Base-by-base conservation (phyloP, 1,284 basidiomycete species). In the Rhizopogon hawkerae region DNA sequence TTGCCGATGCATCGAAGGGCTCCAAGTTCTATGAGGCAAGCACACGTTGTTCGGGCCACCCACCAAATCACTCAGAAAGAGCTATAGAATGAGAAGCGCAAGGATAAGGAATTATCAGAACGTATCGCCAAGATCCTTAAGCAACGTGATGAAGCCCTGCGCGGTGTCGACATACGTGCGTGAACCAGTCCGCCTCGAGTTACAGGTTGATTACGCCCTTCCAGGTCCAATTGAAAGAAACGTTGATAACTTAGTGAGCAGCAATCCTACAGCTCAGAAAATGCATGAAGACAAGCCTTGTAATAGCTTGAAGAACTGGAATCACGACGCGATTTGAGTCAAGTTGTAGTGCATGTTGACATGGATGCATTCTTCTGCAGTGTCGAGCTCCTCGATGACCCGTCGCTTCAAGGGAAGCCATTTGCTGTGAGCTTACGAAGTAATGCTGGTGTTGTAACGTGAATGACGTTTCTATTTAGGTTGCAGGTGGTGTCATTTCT, bases 311-410 rank as follows among this genome's bases (percentile, higher is more conserved):
- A 73, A 35, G 81, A 87, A 51, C 73, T 96, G 5, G 92, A 97
- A 64, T 69, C 74, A 0, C 73, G 78, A 43, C 74, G 94, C 37
- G 92, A 97, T 60, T 69, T 97, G 31, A 78, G 77, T 2, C 87
- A 95, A 62, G 76, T 71, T 24, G 91, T 97, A 55, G 85, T 93
- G 7, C 91, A 95, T 58, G 81, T 91, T 38, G 91, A 92, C 58
- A 84, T 89, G 81, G 89, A 92, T 58, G 88, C 89, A 52, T 83
- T 83, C 64, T 83, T 74, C 49, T 80, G 80, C 54, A 85, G 75
- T 47, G 87, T 90, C 1, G 88, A 90, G 66, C 72, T 93, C 1
- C 78, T 93, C 36, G 73, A 87, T 47, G 77, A 94, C 60, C 92
- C 93, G 1, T 70, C 74, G 10, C 74, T 97, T 1, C 75, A 77